Percentiles rank a stretch among this genome's conserved stretches.
Conservation (phyloP, 306 rosid species). For the Quercus dentata region DNA sequence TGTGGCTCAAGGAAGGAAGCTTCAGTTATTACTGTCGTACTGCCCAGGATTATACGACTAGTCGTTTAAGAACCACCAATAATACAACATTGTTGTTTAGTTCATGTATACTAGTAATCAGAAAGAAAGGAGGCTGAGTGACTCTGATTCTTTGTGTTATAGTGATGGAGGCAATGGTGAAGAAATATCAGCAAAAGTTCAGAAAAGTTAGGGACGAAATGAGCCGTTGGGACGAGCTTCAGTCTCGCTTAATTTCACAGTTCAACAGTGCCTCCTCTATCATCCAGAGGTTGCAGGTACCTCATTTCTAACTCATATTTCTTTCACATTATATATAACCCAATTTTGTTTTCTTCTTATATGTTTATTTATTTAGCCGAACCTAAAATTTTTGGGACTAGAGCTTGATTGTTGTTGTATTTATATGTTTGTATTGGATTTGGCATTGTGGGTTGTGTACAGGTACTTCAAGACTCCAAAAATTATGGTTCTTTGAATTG, state of each 20-base stretch:
- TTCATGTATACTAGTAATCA: too few species aligned
- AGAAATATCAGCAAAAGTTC: slow-evolving; percentile 63
- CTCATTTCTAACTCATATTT: not conserved
- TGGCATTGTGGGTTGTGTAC: slow-evolving; percentile 13
- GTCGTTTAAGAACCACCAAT: too few species aligned
- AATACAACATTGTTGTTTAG: too few species aligned
- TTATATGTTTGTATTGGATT: not conserved
- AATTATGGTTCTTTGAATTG: slow-evolving; percentile 49
- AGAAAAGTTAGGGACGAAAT: slow-evolving; percentile 55
- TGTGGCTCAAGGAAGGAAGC: too few species aligned
- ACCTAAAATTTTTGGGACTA: too few species aligned
- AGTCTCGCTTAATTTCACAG: slow-evolving; percentile 57
- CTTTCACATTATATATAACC: not conserved
- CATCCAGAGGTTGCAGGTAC: slow-evolving; percentile 62
- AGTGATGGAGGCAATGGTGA: slow-evolving; percentile 66
- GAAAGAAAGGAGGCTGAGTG: too few species aligned
- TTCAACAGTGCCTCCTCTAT: slow-evolving; percentile 62
- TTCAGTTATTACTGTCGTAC: too few species aligned
- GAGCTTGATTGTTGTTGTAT: too few species aligned
- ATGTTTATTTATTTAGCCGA: not conserved
- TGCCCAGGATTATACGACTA: too few species aligned
- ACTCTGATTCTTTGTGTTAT: too few species aligned
- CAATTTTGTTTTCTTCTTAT: not conserved
- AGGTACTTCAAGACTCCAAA: slow-evolving; percentile 64
- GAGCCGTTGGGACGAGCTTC: slow-evolving; percentile 63